These are phyloP conservation scores for Phaeosphaeria sp. DNA, from an alignment of 2,329 filamentous ascomycete species.

Conservation along the genomic window DNA sequence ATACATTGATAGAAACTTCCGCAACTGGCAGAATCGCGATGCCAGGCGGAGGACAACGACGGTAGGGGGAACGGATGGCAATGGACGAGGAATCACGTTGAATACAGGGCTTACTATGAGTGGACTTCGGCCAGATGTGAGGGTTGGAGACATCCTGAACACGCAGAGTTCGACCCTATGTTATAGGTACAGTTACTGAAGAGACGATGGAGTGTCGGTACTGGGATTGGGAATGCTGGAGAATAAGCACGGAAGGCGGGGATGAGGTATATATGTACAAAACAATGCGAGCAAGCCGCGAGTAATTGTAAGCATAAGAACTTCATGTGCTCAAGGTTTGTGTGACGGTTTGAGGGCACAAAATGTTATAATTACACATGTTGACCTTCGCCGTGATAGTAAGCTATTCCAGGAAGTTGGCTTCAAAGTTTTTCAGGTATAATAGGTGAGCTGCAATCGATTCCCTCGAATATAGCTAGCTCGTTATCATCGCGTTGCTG, in stretches of 20 bases:
- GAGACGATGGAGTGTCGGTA: neutral
- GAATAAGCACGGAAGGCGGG: no score
- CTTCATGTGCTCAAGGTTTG: no score
- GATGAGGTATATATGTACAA: neutral
- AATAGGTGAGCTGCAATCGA: no score
- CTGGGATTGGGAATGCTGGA: no score
- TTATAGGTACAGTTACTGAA: constrained; percentile 46
- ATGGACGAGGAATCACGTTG: constrained; percentile 28
- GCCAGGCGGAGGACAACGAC: constrained; percentile 18
- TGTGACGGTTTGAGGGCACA: no score
- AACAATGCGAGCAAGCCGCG: neutral
- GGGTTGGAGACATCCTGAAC: constrained; percentile 39
- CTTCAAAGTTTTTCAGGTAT: no score
- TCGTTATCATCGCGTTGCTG: no score
- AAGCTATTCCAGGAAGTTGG: no score
- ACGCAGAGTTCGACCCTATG: constrained; percentile 32
- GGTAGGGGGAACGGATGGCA: constrained; percentile 50
- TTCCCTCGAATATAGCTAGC: no score
- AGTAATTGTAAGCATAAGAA: no score
- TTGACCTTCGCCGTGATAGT: no score
- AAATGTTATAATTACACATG: no score
- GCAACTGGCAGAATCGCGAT: constrained; percentile 56
- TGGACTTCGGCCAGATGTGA: constrained; percentile 31
- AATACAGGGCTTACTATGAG: constrained; percentile 34
- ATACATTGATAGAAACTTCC: constrained; percentile 58